Conservation (phyloP, 352 stramenopile genomes). For the Globisporangium perplexum region DNA sequence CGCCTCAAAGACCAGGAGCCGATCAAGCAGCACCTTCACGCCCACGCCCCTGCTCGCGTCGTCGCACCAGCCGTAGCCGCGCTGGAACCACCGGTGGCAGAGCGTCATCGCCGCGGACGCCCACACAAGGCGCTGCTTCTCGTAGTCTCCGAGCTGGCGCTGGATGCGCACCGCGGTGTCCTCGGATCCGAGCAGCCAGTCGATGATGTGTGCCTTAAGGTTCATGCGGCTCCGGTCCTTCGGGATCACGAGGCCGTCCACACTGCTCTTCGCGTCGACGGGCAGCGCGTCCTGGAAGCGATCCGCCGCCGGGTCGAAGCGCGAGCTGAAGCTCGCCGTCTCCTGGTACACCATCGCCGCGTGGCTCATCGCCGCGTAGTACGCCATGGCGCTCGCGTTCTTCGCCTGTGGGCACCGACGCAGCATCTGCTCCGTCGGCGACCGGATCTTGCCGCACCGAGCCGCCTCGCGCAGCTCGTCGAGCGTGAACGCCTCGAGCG, state of each 20-base stretch:
- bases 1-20: conserved; percentile 48
- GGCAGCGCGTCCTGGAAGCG: conserved; percentile 39
- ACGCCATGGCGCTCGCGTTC: conserved; percentile 59
- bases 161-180: conserved; percentile 39
- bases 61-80: conserved; percentile 63
- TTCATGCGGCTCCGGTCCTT: conserved; percentile 36
- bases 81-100: conserved; percentile 58
- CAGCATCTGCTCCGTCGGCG: conserved; percentile 39
- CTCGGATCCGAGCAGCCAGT: conserved; percentile 61
- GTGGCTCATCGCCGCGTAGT: conserved; percentile 60
- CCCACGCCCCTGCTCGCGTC: conserved; percentile 44
- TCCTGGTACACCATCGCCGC: conserved; percentile 57
- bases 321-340: conserved; percentile 41
- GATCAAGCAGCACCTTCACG: conserved; percentile 51
- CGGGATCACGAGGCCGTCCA: conserved; percentile 36
- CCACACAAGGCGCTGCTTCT: conserved; percentile 49
- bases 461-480: conserved; percentile 54
- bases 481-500: conserved; percentile 54
- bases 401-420: conserved; percentile 32
- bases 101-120: conserved; percentile 52
- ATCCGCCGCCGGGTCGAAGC: conserved; percentile 30
- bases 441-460: conserved; percentile 37
- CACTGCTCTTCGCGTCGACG: conserved; percentile 29
- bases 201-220: conserved; percentile 39
- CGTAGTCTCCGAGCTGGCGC: conserved; percentile 35